These are phyloP conservation scores for Suillus placidus DNA, from an alignment of 768 basidiomycete genomes.

Conservation along the genomic window DNA sequence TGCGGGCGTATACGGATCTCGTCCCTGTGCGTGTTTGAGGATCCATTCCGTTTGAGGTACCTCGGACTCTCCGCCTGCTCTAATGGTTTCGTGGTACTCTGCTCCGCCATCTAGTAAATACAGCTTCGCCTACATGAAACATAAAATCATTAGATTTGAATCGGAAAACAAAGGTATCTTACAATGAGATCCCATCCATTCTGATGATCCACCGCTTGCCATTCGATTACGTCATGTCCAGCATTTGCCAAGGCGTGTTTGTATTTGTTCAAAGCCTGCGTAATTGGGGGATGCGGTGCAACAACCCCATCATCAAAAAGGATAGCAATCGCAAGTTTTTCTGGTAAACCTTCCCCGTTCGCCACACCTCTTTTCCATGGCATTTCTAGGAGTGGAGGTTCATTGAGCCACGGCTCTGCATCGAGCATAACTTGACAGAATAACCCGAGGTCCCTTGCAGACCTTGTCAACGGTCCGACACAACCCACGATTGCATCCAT, in stretches of 20 bases:
- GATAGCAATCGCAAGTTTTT: conserved; percentile 47
- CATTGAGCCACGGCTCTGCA: conserved; percentile 48
- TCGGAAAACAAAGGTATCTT: conserved; percentile 21
- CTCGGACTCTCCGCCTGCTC: conserved; percentile 34
- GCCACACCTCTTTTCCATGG: conserved; percentile 49
- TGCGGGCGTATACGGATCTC: conserved; percentile 40
- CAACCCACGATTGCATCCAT: conserved; percentile 57
- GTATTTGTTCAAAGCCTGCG: conserved; percentile 41
- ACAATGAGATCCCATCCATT: conserved; percentile 52
- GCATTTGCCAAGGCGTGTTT: conserved; percentile 44
- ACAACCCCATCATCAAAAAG: conserved; percentile 56
- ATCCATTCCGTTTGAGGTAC: conserved; percentile 50
- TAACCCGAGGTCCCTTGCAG: conserved; percentile 50
- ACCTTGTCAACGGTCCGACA: conserved; percentile 50
- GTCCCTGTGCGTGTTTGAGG: conserved; percentile 41
- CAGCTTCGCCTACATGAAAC: conserved; percentile 38
- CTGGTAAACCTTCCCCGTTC: conserved; percentile 41
- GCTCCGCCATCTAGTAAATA: conserved; percentile 53
- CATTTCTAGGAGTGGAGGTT: conserved; percentile 50
- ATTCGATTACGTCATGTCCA: conserved; percentile 55
- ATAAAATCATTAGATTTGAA: conserved; percentile 12
- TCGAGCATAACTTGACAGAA: conserved; percentile 51
- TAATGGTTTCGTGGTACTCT: conserved; percentile 45
- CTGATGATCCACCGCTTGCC: conserved; percentile 48
- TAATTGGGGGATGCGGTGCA: conserved; percentile 50